Evolutionary conservation across 345 rosid species (phyloP).

Genomic region (Populus pruinosa): DNA sequence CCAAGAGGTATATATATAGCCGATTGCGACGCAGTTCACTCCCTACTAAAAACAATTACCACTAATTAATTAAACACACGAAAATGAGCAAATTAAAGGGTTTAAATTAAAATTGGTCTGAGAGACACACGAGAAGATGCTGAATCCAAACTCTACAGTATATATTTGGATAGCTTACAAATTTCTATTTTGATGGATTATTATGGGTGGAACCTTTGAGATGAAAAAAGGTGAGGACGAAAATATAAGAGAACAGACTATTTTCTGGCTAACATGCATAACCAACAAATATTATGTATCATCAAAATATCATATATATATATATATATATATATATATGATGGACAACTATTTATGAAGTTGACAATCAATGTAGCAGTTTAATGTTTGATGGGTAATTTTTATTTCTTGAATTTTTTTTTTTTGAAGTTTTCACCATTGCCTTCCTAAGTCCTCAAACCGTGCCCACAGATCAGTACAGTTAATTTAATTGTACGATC

Average conservation of each 20-base stretch:
- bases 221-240: too few relatives aligned
- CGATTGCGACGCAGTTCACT: too few relatives aligned
- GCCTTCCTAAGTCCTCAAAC: conserved; percentile 33
- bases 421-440: conserved; percentile 9
- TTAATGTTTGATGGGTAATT: conserved; percentile 5
- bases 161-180: too few relatives aligned
- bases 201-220: too few relatives aligned
- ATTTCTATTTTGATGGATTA: too few relatives aligned
- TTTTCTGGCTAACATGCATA: neutral
- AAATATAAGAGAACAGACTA: neutral
- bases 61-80: too few relatives aligned
- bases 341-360: neutral
- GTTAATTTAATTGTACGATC: conserved; percentile 1
- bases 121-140: too few relatives aligned
- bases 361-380: neutral
- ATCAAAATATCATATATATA: neutral
- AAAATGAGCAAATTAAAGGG: too few relatives aligned
- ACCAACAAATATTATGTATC: neutral
- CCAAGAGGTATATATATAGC: neutral
- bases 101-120: too few relatives aligned
- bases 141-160: too few relatives aligned
- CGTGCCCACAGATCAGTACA: conserved; percentile 24
- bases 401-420: too few relatives aligned
- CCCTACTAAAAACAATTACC: too few relatives aligned
- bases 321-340: neutral